phyloP scores from a whole-genome alignment of 2,329 filamentous ascomycete species.

The Stachybotrys chlorohalonatus region DNA sequence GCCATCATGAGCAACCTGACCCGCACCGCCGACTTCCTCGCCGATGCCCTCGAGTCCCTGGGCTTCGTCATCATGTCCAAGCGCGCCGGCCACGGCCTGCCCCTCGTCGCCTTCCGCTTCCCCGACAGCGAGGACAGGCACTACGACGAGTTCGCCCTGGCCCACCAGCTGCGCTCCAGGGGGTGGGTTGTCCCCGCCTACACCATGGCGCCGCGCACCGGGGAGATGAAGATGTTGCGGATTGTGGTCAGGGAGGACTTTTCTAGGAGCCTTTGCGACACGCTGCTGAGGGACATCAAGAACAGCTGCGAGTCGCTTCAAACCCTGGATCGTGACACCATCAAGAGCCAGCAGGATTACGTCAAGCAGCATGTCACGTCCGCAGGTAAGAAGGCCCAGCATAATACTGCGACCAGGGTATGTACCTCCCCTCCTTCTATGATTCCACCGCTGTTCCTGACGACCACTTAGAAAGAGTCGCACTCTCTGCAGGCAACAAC shows the following conservation, averaged over 20 bases:
- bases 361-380: slow-evolving; percentile 47
- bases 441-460: slow-evolving; percentile 2
- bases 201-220: slow-evolving; percentile 87
- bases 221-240: slow-evolving; percentile 80
- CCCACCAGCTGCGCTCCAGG: slow-evolving; percentile 76
- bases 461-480: slow-evolving; percentile 50
- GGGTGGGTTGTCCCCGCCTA: slow-evolving; percentile 95
- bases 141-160: slow-evolving; percentile 70
- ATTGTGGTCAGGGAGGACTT: slow-evolving; percentile 93
- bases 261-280: slow-evolving; percentile 70
- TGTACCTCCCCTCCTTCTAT: slow-evolving; percentile 9
- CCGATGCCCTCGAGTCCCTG: slow-evolving; percentile 59
- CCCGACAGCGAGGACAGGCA: slow-evolving; percentile 42
- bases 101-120: slow-evolving; percentile 83
- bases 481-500: slow-evolving; percentile 85
- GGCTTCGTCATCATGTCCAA: slow-evolving; percentile 88
- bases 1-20: slow-evolving; percentile 93
- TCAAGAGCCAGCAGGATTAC: slow-evolving; percentile 62
- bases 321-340: slow-evolving; percentile 61
- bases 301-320: slow-evolving; percentile 63
- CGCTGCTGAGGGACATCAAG: slow-evolving; percentile 70
- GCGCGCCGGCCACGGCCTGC: slow-evolving; percentile 66
- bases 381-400: slow-evolving; percentile 38
- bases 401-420: slow-evolving; percentile 37
- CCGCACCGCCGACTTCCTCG: slow-evolving; percentile 79